These are phyloP conservation scores for Neoboletus brunneissimus DNA, from an alignment of 768 basidiomycete genomes.

Conservation along the genomic window DNA sequence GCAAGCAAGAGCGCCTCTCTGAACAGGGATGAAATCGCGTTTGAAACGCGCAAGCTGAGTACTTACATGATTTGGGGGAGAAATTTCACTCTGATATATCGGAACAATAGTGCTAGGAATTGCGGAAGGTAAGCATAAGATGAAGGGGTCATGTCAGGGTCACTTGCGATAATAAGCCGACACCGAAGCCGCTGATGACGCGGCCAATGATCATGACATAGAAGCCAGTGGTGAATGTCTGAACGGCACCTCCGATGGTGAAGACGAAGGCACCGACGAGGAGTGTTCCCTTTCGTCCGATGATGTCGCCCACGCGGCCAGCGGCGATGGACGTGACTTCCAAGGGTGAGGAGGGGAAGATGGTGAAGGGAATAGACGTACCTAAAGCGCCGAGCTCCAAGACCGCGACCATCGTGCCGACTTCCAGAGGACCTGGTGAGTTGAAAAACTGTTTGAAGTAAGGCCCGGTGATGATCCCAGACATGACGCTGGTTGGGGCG, in stretches of 20 bases:
- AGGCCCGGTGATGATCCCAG: conserved; percentile 86
- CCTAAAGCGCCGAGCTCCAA: conserved; percentile 90
- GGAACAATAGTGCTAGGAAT: conserved; percentile 80
- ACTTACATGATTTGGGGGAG: conserved; percentile 82
- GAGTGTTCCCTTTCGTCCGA: conserved; percentile 83
- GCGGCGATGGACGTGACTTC: conserved; percentile 87
- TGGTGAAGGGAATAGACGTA: conserved; percentile 34
- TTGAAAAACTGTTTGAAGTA: conserved; percentile 82
- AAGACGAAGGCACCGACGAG: conserved; percentile 82
- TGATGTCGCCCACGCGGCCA: conserved; percentile 80
- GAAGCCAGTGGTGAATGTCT: conserved; percentile 80
- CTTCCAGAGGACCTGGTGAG: conserved; percentile 64
- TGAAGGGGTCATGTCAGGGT: background rate
- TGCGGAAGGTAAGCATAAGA: conserved; percentile 4
- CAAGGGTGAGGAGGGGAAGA: background rate
- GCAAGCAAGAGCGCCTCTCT: conserved; percentile 89
- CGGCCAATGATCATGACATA: conserved; percentile 80
- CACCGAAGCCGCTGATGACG: conserved; percentile 82
- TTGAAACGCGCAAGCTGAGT: background rate
- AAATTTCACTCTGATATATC: conserved; percentile 94
- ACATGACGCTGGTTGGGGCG: conserved; percentile 63
- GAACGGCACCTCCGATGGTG: conserved; percentile 81
- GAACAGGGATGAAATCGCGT: conserved; percentile 4
- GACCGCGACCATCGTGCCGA: conserved; percentile 97
- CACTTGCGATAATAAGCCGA: conserved; percentile 82